These are phyloP conservation scores for Aureobasidium sp. DNA, from an alignment of 2,329 filamentous ascomycete genomes.

Conservation along the genomic window DNA sequence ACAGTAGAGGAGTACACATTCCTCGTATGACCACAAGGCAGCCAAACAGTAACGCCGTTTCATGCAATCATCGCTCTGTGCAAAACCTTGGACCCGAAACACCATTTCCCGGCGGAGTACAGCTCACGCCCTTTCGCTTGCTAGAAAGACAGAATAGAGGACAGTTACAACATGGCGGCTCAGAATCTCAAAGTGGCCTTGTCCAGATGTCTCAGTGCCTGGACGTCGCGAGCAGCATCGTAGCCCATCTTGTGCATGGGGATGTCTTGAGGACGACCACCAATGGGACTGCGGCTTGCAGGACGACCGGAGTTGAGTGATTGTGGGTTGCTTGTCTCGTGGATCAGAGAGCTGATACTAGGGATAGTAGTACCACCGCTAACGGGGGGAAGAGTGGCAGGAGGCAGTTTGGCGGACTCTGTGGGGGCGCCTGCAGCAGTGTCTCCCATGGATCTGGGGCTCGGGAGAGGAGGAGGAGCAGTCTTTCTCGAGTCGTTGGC, in stretches of 20 bases:
- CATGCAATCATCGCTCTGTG: neutral
- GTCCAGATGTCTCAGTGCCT: constrained; percentile 28
- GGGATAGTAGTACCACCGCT: constrained; percentile 38
- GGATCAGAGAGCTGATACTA: constrained; percentile 41
- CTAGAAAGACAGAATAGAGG: neutral
- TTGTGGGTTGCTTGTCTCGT: constrained; percentile 10
- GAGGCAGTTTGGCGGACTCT: neutral
- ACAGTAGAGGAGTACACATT: neutral
- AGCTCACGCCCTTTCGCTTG: neutral
- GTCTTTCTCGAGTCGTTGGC: constrained; percentile 36
- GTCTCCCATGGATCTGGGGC: constrained; percentile 8
- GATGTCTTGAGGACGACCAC: constrained; percentile 26
- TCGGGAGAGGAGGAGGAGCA: constrained; percentile 33
- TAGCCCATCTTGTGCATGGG: constrained; percentile 30
- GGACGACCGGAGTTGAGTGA: constrained; percentile 13
- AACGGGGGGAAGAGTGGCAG: constrained; percentile 6
- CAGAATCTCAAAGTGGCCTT: constrained; percentile 26
- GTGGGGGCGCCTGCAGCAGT: neutral
- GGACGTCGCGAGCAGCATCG: constrained; percentile 28
- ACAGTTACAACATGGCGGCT: neutral
- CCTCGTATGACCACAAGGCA: neutral
- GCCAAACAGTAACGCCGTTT: neutral
- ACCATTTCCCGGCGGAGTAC: neutral
- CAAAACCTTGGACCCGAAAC: neutral
- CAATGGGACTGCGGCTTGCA: constrained; percentile 23